Base-by-base conservation (phyloP, 352 stramenopile genomes). In the Phytopythium ostracodes region DNA sequence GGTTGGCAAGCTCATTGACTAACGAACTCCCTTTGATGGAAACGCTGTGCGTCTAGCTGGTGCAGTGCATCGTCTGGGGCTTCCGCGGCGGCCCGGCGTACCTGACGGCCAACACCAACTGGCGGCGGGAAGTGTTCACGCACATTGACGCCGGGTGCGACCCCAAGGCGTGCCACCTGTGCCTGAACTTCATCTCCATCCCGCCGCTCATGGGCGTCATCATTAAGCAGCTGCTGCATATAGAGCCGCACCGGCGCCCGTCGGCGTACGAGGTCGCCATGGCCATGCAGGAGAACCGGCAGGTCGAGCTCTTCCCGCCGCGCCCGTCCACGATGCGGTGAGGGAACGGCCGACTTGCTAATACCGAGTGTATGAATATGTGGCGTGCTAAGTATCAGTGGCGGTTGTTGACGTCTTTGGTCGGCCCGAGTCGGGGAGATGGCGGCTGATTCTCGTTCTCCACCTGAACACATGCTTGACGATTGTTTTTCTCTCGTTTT, bases 51-150 rank as follows among this genome's bases (percentile, higher is more conserved):
- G n/a, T n/a, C n/a, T n/a, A 92, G 79, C 66, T 92, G 38, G 85
- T 93, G 14, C 81, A 95, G 62, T 92, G 80, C 42, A 70, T 90
- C 17, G 79, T 94, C 10, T 94, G 84, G 84, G 84, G 84, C 0
- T 95, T 92, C 57, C 76, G 77, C 20, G 82, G 83, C 31, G 79
- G 81, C 3, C 78, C 81, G 22, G 86, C 77, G 36, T 92, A 89
- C 64, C 65, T 92, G 12, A 59, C 72, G 17, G 62, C 64, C 2
- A 82, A 76, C 24, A 75, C 73, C 12, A 89, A 88, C 59, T 95
- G 83, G 84, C 74, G 84, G 17, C 71, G 73, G 64, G 75, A 90
- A 11, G 74, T 95, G n/a, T 89, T 92, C 62, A 66, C 61, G 20
- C 87, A 95, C 66, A 90, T 91, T 25, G 82, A 92, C 33, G 81